Evolutionary conservation across 345 rosid species (phyloP), one percentile per base, ranked within the genome.

Genomic region (Jatropha curcas): DNA sequence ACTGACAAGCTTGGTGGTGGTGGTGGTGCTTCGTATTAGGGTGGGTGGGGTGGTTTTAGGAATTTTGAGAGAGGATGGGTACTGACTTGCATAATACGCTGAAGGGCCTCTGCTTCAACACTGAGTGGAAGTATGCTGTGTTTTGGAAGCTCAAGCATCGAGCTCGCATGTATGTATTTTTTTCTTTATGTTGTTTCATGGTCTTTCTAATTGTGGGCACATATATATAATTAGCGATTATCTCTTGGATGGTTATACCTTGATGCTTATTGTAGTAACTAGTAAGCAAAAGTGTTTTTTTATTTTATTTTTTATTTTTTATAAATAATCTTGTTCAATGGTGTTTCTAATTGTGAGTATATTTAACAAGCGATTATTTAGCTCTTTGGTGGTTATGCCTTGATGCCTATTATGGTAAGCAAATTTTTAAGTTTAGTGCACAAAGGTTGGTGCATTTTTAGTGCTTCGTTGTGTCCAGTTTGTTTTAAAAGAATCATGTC

Each of bases 131-230:
- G 35, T 94, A 90, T 62, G 97, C 96, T 65, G 90, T 94, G 72
- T 90, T 89, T 67, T 94, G 98, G 98, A 90, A 89, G 82, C 91
- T 94, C 72, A 78, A 87, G 46, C 90, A 84, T 77, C 90, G 83
- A n/a, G 78, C 92, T 70, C 96, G 85, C 79, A 87, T 87, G 98
- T 94, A 72, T 79, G 90, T 86, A n/a, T n/a, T n/a, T n/a, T n/a
- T n/a, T n/a, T n/a, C n/a, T n/a, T n/a, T n/a, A n/a, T 33, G 20
- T 65, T 31, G 65, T 39, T 16, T 12, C 31, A n/a, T 28, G 45
- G 45, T 13, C 12, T 22, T 37, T n/a, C 35, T 63, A 37, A 35
- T 35, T 41, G 45, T 41, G 8, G 11, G 45, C 13, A 41, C 13
- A 41, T 41, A 10, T 41, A 41, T 13, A 41, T 41, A 2, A 7